Evolutionary conservation across 2,329 filamentous ascomycete genomes (phyloP), one percentile per base, ranked within the genome.

Genomic region (Colletotrichum sojae): DNA sequence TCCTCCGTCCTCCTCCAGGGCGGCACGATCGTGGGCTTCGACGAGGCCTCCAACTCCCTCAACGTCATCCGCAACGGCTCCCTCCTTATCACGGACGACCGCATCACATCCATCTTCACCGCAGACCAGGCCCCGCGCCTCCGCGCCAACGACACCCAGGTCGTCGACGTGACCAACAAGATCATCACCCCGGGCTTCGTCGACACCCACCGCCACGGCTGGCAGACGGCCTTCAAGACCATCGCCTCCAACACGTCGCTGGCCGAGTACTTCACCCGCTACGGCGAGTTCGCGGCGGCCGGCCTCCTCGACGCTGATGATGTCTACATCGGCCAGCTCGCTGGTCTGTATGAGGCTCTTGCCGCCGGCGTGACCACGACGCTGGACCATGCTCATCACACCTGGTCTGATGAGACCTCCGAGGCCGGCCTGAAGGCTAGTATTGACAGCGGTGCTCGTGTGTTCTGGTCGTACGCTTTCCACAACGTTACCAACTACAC

Each of bases 131-230:
- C 51, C 2, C 18, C 20, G 2, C 45, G 13, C 3, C 63, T 25
- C 13, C 20, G 9, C 8, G 18, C 67, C 25, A 63, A 70, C 0
- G 76, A 77, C 10, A 78, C 78, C 1, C 78, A 86, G 58, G 69
- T 82, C 1, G 76, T 89, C n/a, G 82, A 89, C 70, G 83, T 82
- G 46, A 80, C 79, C 0, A 78, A 82, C 60, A 85, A 87, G 72
- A 89, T 88, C 67, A 79, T 89, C 59, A 82, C 82, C 0, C 85
- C 86, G 0, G 87, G 88, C 9, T 88, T 89, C 75, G 79, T 89
- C 66, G 85, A 89, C 75, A 89, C 86, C 0, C 87, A 89, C 71
- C 83, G 83, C 1, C 85, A 88, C 69, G 81, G 83, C 0, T 88
- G 87, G 88, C 85, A 89, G 73, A 88, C 87, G 0, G 84, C 80